Conservation (phyloP, 148 eudicot species). For the Vaccinium corymbosum region DNA sequence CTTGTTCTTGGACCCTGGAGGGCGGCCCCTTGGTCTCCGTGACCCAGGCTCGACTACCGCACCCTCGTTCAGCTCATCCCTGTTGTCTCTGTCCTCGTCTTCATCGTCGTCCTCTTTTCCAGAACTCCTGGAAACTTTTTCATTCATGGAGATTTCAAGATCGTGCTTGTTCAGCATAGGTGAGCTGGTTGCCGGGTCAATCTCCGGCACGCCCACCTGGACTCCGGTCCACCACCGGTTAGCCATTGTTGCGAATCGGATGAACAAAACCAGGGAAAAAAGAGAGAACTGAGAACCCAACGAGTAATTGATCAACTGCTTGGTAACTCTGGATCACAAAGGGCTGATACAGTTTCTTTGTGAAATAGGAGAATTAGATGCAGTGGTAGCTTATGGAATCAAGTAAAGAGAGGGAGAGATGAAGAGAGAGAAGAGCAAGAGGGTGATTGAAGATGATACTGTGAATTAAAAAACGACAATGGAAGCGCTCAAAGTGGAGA, state of each 20-base stretch:
- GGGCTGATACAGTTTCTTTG: background rate
- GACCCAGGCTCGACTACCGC: constrained; percentile 30
- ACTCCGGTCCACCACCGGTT: constrained; percentile 57
- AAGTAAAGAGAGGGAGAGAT: constrained; percentile 12
- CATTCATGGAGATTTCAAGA: constrained; percentile 16
- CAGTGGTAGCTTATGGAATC: constrained; percentile 13
- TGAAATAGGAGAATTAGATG: constrained; percentile 16
- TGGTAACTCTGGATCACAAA: background rate
- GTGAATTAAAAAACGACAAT: background rate
- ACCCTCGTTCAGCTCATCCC: constrained; percentile 38
- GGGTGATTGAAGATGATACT: background rate
- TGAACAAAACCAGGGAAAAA: background rate
- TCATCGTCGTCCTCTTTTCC: constrained; percentile 13
- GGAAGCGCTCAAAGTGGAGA: constrained; percentile 5
- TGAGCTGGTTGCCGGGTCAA: constrained; percentile 19
- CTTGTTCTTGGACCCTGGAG: constrained; percentile 40
- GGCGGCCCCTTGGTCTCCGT: constrained; percentile 37
- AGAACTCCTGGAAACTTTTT: background rate
- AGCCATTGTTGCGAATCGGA: constrained; percentile 33
- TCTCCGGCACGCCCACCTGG: constrained; percentile 33
- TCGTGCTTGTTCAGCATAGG: constrained; percentile 16
- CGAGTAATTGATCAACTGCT: no score
- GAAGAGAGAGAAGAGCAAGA: background rate
- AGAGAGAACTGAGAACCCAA: constrained; percentile 5
- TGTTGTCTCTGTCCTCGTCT: constrained; percentile 28